Evolutionary conservation across 306 rosid genomes (phyloP).

Genomic region (Vicia sativa): DNA sequence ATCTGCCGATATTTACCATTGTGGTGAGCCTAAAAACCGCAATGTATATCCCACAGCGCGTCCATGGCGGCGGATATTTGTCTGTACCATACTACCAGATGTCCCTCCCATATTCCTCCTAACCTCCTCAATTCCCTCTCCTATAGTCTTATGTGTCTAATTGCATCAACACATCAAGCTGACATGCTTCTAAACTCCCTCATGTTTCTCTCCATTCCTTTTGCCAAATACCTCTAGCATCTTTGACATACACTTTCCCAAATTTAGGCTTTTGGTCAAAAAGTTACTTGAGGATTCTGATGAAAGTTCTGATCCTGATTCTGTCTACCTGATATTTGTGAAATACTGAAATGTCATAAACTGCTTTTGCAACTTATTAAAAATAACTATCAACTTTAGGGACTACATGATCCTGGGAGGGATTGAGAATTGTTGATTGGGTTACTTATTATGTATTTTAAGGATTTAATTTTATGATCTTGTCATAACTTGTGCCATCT

Average conservation of each 20-base stretch:
- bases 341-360: background rate
- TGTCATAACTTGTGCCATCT: background rate
- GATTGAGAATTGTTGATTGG: background rate
- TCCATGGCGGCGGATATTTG: no score
- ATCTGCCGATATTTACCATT: no score
- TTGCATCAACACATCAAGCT: background rate
- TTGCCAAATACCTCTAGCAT: background rate
- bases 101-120: slow-evolving; percentile 7
- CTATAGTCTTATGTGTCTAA: background rate
- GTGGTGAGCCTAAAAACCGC: no score
- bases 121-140: background rate
- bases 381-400: slow-evolving; percentile 7
- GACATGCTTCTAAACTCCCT: background rate
- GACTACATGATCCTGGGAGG: background rate
- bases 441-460: background rate
- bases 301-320: background rate
- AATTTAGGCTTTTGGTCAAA: background rate
- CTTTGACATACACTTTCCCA: background rate
- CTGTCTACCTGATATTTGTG: background rate
- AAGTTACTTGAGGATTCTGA: background rate
- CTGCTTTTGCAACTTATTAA: background rate
- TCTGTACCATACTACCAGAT: background rate
- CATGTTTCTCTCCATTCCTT: background rate
- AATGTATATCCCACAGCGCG: no score
- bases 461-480: background rate